Evolutionary conservation across 768 basidiomycete genomes (phyloP).

Genomic region (Tephrocybe sp.): DNA sequence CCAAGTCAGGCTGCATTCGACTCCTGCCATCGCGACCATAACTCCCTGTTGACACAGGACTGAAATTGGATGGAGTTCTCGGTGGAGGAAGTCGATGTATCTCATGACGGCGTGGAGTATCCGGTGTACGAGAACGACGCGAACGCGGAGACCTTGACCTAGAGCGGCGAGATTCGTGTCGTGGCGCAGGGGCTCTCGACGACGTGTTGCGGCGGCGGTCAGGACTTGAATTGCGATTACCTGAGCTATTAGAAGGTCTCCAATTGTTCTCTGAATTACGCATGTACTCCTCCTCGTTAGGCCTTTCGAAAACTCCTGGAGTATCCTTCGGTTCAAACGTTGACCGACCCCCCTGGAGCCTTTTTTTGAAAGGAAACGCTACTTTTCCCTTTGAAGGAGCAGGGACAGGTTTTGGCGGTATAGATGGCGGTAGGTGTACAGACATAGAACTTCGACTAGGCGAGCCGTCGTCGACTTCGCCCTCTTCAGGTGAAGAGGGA

Average conservation of each 20-base stretch:
- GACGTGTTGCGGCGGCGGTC: conserved; percentile 18
- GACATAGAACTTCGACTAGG: conserved; percentile 20
- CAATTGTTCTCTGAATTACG: conserved; percentile 35
- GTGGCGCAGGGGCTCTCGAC: conserved; percentile 20
- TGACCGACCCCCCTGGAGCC: conserved; percentile 27
- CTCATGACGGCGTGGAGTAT: conserved; percentile 35
- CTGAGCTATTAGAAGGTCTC: conserved; percentile 23
- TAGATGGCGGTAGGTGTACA: conserved; percentile 25
- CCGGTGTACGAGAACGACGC: conserved; percentile 34
- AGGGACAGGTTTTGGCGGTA: conserved; percentile 34
- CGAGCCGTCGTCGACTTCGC: conserved; percentile 69
- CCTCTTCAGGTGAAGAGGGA: conserved; percentile 78
- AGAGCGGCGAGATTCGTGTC: conserved; percentile 24
- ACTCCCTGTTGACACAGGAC: conserved; percentile 34
- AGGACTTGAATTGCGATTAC: conserved; percentile 40
- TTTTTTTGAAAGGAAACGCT: conserved; percentile 78
- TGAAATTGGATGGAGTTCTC: conserved; percentile 38
- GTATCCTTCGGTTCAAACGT: conserved; percentile 22
- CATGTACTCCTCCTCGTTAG: conserved; percentile 46
- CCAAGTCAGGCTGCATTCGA: conserved; percentile 30
- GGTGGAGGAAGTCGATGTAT: conserved; percentile 40
- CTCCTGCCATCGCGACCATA: conserved; percentile 34
- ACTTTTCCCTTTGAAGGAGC: conserved; percentile 44
- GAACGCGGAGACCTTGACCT: conserved; percentile 26
- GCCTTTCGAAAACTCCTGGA: conserved; percentile 35